A percentile compares a stretch with the other conserved stretches of the same genome.
These are phyloP conservation scores for Cordyceps fumosorosea DNA, from an alignment of 2,329 filamentous ascomycete species.

Conservation along the genomic window DNA sequence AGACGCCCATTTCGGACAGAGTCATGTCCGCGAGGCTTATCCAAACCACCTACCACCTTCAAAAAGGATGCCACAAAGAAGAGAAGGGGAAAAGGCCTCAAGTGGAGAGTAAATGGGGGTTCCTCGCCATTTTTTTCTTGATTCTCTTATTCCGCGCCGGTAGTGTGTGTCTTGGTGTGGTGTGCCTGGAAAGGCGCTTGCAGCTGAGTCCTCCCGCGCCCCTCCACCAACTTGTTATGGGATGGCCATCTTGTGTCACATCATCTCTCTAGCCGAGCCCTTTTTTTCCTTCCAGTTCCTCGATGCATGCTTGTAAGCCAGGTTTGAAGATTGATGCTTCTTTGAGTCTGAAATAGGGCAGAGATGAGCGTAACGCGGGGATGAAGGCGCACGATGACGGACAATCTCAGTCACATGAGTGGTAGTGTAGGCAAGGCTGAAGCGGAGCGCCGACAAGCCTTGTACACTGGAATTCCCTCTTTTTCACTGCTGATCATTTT, in stretches of 20 bases:
- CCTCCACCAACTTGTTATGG: not conserved
- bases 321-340: not conserved
- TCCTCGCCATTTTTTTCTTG: not conserved
- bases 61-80: not conserved
- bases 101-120: not conserved
- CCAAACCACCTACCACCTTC: not conserved
- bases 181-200: not conserved
- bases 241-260: not conserved
- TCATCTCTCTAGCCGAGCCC: conserved; percentile 2
- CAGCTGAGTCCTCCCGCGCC: not conserved
- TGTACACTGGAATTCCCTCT: not conserved
- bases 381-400: not conserved
- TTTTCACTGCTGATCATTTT: not conserved
- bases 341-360: not conserved
- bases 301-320: not conserved
- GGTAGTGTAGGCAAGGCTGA: conserved; percentile 2
- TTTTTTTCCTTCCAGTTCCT: not conserved
- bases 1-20: not conserved
- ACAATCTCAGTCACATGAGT: conserved; percentile 1
- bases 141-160: not conserved
- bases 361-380: not conserved
- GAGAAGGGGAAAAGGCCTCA: not conserved
- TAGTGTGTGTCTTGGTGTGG: not conserved
- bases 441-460: not conserved
- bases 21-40: not conserved